A percentile compares a stretch with the other conserved stretches of the same genome.
phyloP scores from a whole-genome alignment of 1,139 yeast genomes.

The Wickerhamomyces sp. region DNA sequence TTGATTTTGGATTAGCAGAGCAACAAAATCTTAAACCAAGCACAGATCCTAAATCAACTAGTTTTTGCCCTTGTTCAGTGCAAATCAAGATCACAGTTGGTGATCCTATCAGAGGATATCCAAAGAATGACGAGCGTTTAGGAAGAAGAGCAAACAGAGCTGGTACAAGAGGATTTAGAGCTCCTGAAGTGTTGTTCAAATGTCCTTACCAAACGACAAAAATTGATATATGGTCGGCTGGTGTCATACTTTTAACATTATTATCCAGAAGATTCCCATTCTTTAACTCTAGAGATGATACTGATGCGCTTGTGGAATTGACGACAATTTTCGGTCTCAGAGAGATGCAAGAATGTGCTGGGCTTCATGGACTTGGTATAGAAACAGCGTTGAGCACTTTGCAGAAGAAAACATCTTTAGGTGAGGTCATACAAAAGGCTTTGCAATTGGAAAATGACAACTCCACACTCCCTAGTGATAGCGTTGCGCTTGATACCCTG shows the following conservation, averaged over 20 bases:
- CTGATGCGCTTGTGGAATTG: constrained; percentile 84
- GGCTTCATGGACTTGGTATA: constrained; percentile 82
- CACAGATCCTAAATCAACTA: constrained; percentile 21
- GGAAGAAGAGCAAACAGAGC: constrained; percentile 95
- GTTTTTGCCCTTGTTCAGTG: constrained; percentile 26
- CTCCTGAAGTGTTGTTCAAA: constrained; percentile 63
- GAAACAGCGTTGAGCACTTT: constrained; percentile 47
- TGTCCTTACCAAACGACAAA: constrained; percentile 58
- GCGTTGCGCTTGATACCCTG: constrained; percentile 34
- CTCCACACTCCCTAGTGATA: constrained; percentile 33
- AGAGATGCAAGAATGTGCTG: constrained; percentile 72
- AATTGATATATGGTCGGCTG: constrained; percentile 80
- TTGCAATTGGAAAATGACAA: constrained; percentile 28
- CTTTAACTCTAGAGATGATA: constrained; percentile 89
- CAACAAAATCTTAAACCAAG: constrained; percentile 14
- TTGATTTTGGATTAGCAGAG: constrained; percentile 26
- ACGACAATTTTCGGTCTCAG: constrained; percentile 78
- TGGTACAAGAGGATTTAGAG: constrained; percentile 86
- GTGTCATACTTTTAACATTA: constrained; percentile 70
- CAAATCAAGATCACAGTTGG: constrained; percentile 4
- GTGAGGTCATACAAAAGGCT: constrained; percentile 16
- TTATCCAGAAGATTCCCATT: constrained; percentile 77
- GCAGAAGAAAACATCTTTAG: constrained; percentile 18
- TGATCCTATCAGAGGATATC: constrained; percentile 51
- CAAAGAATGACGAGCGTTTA: constrained; percentile 78